Percentiles rank a stretch among this genome's conserved stretches.
phyloP scores from a whole-genome alignment of 2,329 filamentous ascomycete genomes.

The Xylariaceae sp. region DNA sequence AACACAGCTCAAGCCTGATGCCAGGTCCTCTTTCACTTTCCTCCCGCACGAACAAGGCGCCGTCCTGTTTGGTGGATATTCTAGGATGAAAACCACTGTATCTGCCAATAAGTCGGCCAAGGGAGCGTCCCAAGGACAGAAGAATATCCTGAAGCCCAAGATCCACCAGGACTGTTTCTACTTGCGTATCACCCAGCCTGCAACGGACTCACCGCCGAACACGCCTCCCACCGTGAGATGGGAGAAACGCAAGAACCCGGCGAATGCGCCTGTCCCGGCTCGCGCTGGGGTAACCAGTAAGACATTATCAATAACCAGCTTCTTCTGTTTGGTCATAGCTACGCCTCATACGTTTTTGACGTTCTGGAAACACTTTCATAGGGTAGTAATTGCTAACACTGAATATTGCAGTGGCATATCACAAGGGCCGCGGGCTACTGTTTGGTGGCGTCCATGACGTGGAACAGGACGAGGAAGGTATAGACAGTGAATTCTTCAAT shows the following conservation, averaged over 20 bases:
- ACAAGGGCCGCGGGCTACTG: slow-evolving; percentile 86
- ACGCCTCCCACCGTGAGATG: slow-evolving; percentile 73
- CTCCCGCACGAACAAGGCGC: slow-evolving; percentile 87
- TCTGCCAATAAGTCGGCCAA: slow-evolving; percentile 60
- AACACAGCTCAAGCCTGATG: slow-evolving; percentile 81
- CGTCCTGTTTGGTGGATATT: slow-evolving; percentile 90
- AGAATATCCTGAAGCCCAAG: slow-evolving; percentile 76
- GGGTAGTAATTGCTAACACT: background rate
- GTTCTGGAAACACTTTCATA: background rate
- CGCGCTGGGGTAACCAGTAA: slow-evolving; percentile 76
- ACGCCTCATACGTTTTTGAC: background rate
- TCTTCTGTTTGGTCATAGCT: background rate
- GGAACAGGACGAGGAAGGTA: slow-evolving; percentile 86
- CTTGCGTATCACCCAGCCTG: slow-evolving; percentile 71
- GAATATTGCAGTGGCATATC: slow-evolving; percentile 60
- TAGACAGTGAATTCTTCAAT: slow-evolving; percentile 97
- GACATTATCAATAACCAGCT: background rate
- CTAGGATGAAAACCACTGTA: slow-evolving; percentile 72
- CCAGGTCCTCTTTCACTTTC: slow-evolving; percentile 86
- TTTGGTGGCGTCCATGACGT: slow-evolving; percentile 96
- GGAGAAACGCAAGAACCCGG: slow-evolving; percentile 90
- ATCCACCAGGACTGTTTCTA: slow-evolving; percentile 96
- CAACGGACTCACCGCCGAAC: slow-evolving; percentile 60
- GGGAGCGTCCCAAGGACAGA: slow-evolving; percentile 56
- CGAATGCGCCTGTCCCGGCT: slow-evolving; percentile 77